A percentile compares a stretch with the other conserved stretches of the same genome.
Conservation (phyloP, 352 stramenopile genomes). For the Phytophthora ohioensis region DNA sequence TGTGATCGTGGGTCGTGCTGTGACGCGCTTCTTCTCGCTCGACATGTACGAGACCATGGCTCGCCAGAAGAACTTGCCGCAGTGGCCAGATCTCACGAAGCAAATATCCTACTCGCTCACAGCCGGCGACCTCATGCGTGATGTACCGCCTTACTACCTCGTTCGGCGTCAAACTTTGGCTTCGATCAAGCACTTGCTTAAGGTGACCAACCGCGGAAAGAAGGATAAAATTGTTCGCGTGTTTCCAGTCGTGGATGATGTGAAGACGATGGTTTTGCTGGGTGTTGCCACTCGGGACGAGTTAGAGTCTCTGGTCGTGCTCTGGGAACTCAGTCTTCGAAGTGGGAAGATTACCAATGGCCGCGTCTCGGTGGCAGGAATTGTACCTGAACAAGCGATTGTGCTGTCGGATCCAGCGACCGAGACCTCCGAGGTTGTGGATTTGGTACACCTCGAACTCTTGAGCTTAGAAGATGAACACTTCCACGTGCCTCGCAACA, state of each 20-base stretch:
- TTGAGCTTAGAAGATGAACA: constrained; percentile 70
- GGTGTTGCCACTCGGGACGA: constrained; percentile 70
- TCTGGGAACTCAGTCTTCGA: constrained; percentile 63
- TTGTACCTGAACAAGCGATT: constrained; percentile 35
- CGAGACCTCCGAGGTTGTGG: constrained; percentile 41
- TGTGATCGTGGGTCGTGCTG: constrained; percentile 74
- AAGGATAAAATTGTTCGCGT: constrained; percentile 49
- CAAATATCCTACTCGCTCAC: constrained; percentile 81
- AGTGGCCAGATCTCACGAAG: constrained; percentile 82
- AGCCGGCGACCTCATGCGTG: constrained; percentile 76
- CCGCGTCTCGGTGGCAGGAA: constrained; percentile 32
- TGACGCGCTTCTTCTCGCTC: constrained; percentile 77
- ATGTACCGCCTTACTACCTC: constrained; percentile 53
- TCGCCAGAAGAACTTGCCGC: constrained; percentile 80
- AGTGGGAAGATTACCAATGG: constrained; percentile 15
- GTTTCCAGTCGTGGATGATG: constrained; percentile 78
- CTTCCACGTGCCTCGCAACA: constrained; percentile 76
- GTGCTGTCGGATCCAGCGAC: constrained; percentile 51
- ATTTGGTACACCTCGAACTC: constrained; percentile 69
- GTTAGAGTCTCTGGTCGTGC: constrained; percentile 63
- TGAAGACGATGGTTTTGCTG: constrained; percentile 67
- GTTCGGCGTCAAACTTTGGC: constrained; percentile 60
- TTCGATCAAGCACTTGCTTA: constrained; percentile 58
- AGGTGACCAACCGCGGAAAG: constrained; percentile 35
- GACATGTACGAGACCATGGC: constrained; percentile 89